Evolutionary conservation across 371 early-diverging fungal genomes (phyloP).

Genomic region (Mycotypha africana): DNA sequence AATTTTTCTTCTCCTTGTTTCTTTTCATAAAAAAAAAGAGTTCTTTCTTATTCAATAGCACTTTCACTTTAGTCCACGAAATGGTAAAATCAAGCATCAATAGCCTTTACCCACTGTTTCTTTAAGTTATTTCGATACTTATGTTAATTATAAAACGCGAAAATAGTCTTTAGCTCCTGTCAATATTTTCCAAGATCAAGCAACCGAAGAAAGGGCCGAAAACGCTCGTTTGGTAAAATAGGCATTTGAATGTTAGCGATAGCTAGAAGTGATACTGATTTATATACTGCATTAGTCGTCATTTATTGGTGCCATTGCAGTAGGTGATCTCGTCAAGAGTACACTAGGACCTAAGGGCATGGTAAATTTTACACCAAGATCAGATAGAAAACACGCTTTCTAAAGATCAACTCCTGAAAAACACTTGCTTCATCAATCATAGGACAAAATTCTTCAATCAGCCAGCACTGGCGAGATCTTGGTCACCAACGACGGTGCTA

Average conservation of each 20-base stretch:
- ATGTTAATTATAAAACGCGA: too few relatives aligned
- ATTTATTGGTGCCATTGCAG: slow-evolving; percentile 91
- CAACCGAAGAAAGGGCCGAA: slow-evolving; percentile 95
- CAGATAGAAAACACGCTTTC: slow-evolving; percentile 2
- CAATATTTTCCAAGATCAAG: slow-evolving; percentile 89
- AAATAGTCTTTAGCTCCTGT: slow-evolving; percentile 66
- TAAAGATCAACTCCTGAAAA: neutral
- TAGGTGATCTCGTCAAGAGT: slow-evolving; percentile 97
- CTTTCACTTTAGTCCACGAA: too few relatives aligned
- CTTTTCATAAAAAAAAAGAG: too few relatives aligned
- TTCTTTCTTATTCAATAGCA: too few relatives aligned
- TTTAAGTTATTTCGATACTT: too few relatives aligned
- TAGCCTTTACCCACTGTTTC: too few relatives aligned
- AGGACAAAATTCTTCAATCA: slow-evolving; percentile 98
- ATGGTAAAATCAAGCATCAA: too few relatives aligned
- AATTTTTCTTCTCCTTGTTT: too few relatives aligned
- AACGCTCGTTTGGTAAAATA: slow-evolving; percentile 89
- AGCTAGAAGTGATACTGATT: neutral
- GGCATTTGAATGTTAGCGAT: neutral
- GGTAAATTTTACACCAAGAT: slow-evolving; percentile 37
- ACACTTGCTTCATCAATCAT: neutral
- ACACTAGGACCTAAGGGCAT: slow-evolving; percentile 85
- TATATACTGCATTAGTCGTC: slow-evolving; percentile 55
- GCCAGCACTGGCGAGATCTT: slow-evolving; percentile 79
- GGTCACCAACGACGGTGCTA: slow-evolving; percentile 99